Conservation (phyloP, 169 alveolate genomes). For the Cyclospora cayetanensis region DNA sequence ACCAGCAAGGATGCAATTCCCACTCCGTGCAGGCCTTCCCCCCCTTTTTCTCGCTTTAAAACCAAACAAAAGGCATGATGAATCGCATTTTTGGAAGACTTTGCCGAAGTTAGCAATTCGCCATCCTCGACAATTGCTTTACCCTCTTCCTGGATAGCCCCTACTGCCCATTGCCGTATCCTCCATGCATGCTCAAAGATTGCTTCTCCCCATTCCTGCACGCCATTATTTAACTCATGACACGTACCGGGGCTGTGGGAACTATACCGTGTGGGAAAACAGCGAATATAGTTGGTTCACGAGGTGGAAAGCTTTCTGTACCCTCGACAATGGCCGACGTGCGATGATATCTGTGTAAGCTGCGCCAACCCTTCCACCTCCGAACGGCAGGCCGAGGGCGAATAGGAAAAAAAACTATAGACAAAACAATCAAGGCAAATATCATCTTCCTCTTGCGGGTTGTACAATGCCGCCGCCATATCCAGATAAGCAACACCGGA, state of each 20-base stretch:
- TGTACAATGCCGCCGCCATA: slow-evolving; percentile 64
- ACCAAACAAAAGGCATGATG: neutral
- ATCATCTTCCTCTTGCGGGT: slow-evolving; percentile 48
- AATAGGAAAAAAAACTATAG: slow-evolving; percentile 35
- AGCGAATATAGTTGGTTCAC: slow-evolving; percentile 60
- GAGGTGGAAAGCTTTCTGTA: slow-evolving; percentile 66
- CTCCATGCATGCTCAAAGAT: too few relatives aligned
- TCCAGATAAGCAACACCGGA: slow-evolving; percentile 47
- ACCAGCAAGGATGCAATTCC: neutral
- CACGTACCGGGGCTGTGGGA: slow-evolving; percentile 72
- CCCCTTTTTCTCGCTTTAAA: neutral
- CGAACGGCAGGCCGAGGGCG: neutral
- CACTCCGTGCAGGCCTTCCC: neutral
- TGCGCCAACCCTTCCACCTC: slow-evolving; percentile 60
- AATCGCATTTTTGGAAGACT: too few relatives aligned
- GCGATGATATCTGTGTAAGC: slow-evolving; percentile 64
- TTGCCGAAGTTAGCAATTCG: too few relatives aligned
- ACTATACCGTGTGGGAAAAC: slow-evolving; percentile 68
- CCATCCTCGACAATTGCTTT: neutral
- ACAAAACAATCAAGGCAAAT: neutral
- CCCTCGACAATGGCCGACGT: slow-evolving; percentile 66
- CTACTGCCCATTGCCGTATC: too few relatives aligned
- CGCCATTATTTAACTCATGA: too few relatives aligned
- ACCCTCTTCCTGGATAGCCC: too few relatives aligned
- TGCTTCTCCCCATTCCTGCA: too few relatives aligned